phyloP scores from a whole-genome alignment of 305 asterid genomes.

The Coffea humblotiana region DNA sequence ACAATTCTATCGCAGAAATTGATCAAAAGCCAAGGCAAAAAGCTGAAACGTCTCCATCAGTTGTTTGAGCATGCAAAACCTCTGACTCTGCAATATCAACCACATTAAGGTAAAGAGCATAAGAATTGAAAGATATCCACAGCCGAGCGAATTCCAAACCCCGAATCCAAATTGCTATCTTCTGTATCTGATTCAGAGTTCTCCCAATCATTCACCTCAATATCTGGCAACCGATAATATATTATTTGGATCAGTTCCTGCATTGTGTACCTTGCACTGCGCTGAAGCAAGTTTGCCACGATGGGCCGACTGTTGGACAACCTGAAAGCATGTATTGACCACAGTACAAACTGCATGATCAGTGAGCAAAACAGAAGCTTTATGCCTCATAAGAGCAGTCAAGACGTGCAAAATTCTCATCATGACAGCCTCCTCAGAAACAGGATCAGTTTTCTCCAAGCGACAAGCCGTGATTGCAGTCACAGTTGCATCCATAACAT shows the following conservation, averaged over 20 bases:
- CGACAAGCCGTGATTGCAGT: constrained; percentile 71
- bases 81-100: constrained; percentile 61
- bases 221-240: constrained; percentile 64
- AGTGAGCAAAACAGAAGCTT: constrained; percentile 60
- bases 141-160: constrained; percentile 76
- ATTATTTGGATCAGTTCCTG: constrained; percentile 77
- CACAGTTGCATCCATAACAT: constrained; percentile 52
- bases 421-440: constrained; percentile 77
- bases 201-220: constrained; percentile 80
- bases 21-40: constrained; percentile 66
- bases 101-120: constrained; percentile 84
- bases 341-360: constrained; percentile 79
- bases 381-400: constrained; percentile 66
- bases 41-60: constrained; percentile 71
- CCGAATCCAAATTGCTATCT: constrained; percentile 59
- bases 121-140: constrained; percentile 85
- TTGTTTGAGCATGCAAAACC: constrained; percentile 44
- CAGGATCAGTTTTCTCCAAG: constrained; percentile 67
- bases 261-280: constrained; percentile 82
- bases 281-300: constrained; percentile 78
- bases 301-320: constrained; percentile 71
- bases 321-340: constrained; percentile 89
- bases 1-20: constrained; percentile 78
- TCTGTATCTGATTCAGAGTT: constrained; percentile 83
- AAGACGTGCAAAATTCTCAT: constrained; percentile 73